Conservation (phyloP, 768 basidiomycete genomes). For the Boletellus sp. region DNA sequence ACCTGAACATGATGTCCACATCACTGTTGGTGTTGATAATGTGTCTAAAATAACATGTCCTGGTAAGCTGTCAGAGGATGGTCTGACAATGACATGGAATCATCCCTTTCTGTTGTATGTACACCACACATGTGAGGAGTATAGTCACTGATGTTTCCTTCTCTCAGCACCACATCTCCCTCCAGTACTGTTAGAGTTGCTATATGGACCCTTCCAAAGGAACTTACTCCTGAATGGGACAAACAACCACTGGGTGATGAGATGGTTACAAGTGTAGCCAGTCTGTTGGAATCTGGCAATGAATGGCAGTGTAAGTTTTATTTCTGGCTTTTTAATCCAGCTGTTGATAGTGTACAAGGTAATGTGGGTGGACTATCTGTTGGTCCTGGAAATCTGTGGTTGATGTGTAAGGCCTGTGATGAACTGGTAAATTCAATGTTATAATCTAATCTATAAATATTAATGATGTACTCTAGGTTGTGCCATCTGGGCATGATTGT, state of each 20-base stretch:
- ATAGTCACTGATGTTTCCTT: background rate
- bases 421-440: background rate
- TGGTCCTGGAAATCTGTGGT: background rate
- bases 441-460: background rate
- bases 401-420: background rate
- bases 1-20: background rate
- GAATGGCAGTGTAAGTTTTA: background rate
- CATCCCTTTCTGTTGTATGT: background rate
- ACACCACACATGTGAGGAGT: too few species aligned
- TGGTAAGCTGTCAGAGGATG: background rate
- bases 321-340: background rate
- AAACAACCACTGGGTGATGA: background rate
- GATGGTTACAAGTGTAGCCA: background rate
- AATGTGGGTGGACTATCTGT: background rate
- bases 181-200: background rate
- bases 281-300: background rate
- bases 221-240: background rate
- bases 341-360: background rate
- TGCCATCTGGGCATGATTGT: background rate
- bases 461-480: background rate
- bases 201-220: background rate
- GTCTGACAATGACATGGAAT: background rate
- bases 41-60: background rate
- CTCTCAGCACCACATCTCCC: background rate
- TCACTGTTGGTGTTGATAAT: background rate